Evolutionary conservation across 805 yeast genomes (phyloP).

Genomic region (Yamadazyma kitorensis): DNA sequence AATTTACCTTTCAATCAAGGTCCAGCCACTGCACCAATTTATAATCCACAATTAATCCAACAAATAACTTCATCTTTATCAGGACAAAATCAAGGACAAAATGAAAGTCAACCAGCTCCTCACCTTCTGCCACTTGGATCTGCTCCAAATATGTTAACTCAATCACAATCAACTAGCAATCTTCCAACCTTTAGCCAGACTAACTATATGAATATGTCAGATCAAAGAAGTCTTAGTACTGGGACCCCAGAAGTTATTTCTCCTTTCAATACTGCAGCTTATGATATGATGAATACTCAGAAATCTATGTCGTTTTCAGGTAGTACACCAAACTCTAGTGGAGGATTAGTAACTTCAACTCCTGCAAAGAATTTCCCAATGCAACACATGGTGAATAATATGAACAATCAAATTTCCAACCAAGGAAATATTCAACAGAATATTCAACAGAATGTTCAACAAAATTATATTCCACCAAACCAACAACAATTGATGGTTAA

Average conservation of each 20-base stretch:
- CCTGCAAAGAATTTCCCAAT: conserved; percentile 10
- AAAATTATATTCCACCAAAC: conserved; percentile 6
- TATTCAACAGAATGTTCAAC: neutral
- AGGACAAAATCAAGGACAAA: conserved; percentile 1
- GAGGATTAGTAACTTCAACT: conserved; percentile 16
- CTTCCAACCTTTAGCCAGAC: conserved; percentile 5
- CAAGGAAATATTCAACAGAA: neutral
- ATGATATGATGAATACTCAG: conserved; percentile 5
- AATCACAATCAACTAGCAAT: conserved; percentile 10
- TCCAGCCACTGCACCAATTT: conserved; percentile 36
- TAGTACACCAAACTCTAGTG: conserved; percentile 7
- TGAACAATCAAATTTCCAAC: neutral
- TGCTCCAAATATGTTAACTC: neutral
- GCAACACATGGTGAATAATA: neutral
- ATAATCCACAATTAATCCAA: conserved; percentile 32
- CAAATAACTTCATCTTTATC: conserved; percentile 6
- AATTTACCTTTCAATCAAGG: conserved; percentile 15
- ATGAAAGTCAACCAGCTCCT: neutral
- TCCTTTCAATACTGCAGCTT: conserved; percentile 7
- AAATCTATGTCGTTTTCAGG: conserved; percentile 5
- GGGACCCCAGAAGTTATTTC: conserved; percentile 11
- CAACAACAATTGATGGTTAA: conserved; percentile 22
- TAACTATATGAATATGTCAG: too few species aligned
- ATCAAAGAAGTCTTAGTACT: conserved; percentile 1
- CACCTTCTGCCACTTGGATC: neutral